Evolutionary conservation across 2,329 filamentous ascomycete genomes (phyloP).

Genomic region (Paraphoma chrysanthemicola): DNA sequence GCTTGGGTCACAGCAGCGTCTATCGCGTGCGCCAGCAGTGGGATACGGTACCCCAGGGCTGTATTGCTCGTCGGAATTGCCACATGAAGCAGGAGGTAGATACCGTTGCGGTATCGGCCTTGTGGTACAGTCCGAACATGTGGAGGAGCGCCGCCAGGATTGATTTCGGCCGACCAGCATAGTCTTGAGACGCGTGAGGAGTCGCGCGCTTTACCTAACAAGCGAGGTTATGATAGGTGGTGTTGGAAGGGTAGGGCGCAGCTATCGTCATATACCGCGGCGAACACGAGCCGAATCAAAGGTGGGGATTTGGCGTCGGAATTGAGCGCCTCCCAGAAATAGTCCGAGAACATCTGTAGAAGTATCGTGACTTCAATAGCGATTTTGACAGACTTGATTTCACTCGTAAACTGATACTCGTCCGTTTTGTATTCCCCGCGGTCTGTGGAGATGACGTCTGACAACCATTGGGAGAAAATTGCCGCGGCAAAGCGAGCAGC

Average conservation of each 20-base stretch:
- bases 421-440: neutral
- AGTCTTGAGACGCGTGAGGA: neutral
- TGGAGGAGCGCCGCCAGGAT: neutral
- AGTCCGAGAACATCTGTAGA: neutral
- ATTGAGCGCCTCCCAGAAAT: slow-evolving; percentile 7
- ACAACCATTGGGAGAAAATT: slow-evolving; percentile 53
- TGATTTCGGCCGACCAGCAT: neutral
- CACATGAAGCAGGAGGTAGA: slow-evolving; percentile 9
- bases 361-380: neutral
- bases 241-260: slow-evolving; percentile 10
- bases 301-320: slow-evolving; percentile 25
- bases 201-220: slow-evolving; percentile 8
- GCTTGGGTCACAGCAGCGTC: slow-evolving; percentile 9
- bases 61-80: neutral
- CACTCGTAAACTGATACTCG: neutral
- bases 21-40: neutral
- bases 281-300: slow-evolving; percentile 18
- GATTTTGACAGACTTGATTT: neutral
- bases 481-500: slow-evolving; percentile 52
- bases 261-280: slow-evolving; percentile 17
- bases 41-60: neutral
- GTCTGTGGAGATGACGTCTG: slow-evolving; percentile 15
- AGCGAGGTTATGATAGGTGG: slow-evolving; percentile 17
- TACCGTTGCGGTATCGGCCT: slow-evolving; percentile 10
- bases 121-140: neutral